A percentile compares a stretch with the other conserved stretches of the same genome.
These are phyloP conservation scores for Cicer cuneatum DNA, from an alignment of 306 rosid genomes.

Conservation along the genomic window DNA sequence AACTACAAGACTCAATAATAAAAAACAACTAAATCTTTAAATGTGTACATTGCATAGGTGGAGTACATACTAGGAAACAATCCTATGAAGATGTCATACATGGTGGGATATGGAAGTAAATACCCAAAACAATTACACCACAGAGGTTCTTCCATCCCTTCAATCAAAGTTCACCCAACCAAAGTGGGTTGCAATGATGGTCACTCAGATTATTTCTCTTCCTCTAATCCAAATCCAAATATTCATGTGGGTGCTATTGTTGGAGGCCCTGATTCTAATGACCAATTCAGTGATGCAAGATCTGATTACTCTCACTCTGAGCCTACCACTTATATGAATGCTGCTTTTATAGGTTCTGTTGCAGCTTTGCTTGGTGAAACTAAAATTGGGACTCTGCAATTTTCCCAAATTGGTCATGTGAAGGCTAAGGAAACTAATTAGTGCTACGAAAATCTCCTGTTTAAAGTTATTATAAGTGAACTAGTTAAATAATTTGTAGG, in stretches of 20 bases:
- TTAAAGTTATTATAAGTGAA: neutral
- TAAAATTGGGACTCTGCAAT: neutral
- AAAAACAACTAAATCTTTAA: too few relatives aligned
- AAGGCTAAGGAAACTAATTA: neutral
- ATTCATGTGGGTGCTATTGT: conserved; percentile 76
- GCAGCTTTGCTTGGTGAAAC: conserved; percentile 59
- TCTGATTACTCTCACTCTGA: conserved; percentile 79
- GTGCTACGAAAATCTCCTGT: neutral
- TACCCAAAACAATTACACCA: conserved; percentile 78
- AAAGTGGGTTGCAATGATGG: conserved; percentile 78
- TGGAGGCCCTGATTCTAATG: conserved; percentile 79
- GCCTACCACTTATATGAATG: conserved; percentile 80
- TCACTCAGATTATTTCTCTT: conserved; percentile 50
- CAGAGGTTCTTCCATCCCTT: conserved; percentile 86
- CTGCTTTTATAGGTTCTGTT: conserved; percentile 79
- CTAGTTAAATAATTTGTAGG: neutral
- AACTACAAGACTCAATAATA: too few relatives aligned
- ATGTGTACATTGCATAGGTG: conserved; percentile 49
- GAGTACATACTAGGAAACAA: conserved; percentile 83
- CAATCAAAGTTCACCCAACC: conserved; percentile 51
- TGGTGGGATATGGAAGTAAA: conserved; percentile 81
- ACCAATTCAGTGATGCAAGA: conserved; percentile 66
- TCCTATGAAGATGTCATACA: conserved; percentile 74
- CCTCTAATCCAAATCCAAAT: conserved; percentile 71
- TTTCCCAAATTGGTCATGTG: neutral